Percentiles rank a stretch among this genome's conserved stretches.
Conservation (phyloP, 23 red algal genomes). For the Chondrus crispus region DNA sequence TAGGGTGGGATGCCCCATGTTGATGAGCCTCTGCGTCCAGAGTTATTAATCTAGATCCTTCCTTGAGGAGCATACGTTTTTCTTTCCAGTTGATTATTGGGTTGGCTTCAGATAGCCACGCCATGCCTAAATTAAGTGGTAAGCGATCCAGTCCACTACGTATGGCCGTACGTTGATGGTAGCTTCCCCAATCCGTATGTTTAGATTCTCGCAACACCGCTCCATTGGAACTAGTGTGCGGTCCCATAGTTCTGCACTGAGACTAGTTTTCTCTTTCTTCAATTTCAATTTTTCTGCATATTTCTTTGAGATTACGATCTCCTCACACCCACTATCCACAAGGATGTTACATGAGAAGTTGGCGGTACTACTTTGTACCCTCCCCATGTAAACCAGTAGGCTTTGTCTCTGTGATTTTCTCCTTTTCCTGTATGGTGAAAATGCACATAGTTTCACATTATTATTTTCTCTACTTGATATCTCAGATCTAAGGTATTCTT, state of each 20-base stretch:
- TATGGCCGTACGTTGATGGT: neutral
- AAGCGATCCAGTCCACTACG: slow-evolving; percentile 32
- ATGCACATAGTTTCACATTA: neutral
- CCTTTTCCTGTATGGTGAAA: neutral
- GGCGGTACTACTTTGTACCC: neutral
- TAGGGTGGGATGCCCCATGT: neutral
- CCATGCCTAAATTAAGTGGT: neutral
- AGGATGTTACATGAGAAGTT: neutral
- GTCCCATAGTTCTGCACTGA: slow-evolving; percentile 23
- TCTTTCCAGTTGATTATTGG: slow-evolving; percentile 19
- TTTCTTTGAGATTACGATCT: neutral
- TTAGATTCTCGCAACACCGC: slow-evolving; percentile 13
- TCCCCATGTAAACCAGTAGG: neutral
- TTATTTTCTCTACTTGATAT: no score
- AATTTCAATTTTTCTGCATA: neutral
- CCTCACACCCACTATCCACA: neutral
- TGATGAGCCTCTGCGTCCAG: slow-evolving; percentile 24
- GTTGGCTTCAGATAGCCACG: neutral
- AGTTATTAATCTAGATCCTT: neutral
- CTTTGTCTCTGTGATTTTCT: neutral
- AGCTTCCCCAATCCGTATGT: slow-evolving; percentile 15
- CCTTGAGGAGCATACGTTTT: neutral
- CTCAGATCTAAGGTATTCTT: no score
- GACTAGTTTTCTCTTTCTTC: neutral
- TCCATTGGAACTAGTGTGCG: slow-evolving; percentile 37